Evolutionary conservation across 495 filamentous ascomycete species (phyloP).

Genomic region (Pseudotulostoma volvatum): DNA sequence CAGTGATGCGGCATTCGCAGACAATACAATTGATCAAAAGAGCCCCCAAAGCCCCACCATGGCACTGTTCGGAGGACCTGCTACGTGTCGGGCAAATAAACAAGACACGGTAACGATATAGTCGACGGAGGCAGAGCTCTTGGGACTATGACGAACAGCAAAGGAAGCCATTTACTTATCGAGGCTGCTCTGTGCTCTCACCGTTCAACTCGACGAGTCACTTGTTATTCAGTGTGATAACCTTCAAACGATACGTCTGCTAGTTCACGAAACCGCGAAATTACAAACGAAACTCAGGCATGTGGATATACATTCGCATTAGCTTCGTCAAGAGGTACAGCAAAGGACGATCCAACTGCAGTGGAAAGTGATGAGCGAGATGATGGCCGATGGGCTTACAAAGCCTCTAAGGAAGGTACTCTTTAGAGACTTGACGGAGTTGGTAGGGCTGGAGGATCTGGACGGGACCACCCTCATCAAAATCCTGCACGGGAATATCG

Average conservation of each 20-base stretch:
- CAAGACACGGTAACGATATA: background rate
- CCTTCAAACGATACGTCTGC: background rate
- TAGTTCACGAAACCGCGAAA: background rate
- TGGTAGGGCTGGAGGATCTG: background rate
- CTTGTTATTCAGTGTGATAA: background rate
- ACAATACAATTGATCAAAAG: background rate
- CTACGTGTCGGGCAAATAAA: background rate
- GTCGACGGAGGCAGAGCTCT: background rate
- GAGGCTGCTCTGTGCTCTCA: background rate
- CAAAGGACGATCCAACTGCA: background rate
- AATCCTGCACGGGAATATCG: too few relatives aligned
- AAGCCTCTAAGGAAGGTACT: background rate
- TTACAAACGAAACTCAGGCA: background rate
- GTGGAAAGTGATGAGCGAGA: background rate
- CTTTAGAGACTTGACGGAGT: background rate
- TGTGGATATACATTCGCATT: background rate
- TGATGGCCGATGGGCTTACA: background rate
- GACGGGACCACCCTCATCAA: too few relatives aligned
- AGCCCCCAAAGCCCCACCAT: background rate
- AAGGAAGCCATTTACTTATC: background rate
- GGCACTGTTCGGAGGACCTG: background rate
- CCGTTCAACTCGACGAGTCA: background rate
- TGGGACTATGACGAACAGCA: background rate
- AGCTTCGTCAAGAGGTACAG: background rate
- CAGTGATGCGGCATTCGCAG: background rate